Percentiles rank a stretch among this genome's conserved stretches.
Evolutionary conservation across 768 basidiomycete genomes (phyloP).

Genomic region (Leccinum imitatum): DNA sequence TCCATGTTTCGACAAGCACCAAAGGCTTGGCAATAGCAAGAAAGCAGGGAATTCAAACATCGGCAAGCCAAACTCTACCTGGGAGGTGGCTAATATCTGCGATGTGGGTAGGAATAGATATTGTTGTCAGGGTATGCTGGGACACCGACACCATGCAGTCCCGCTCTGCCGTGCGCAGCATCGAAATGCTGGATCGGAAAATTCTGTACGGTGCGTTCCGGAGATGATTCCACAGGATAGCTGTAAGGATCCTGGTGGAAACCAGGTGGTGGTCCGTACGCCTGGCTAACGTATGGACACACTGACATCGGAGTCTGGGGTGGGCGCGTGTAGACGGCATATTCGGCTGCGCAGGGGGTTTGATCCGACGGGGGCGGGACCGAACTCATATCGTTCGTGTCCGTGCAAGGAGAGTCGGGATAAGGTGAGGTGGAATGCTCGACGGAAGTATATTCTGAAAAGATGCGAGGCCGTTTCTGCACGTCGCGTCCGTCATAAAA

Average conservation of each 20-base stretch:
- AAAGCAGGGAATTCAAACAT: conserved; percentile 6
- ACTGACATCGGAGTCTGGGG: neutral
- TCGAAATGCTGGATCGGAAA: conserved; percentile 13
- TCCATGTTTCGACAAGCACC: conserved; percentile 16
- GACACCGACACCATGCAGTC: conserved; percentile 12
- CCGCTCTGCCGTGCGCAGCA: conserved; percentile 7
- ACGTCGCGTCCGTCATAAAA: conserved; percentile 12
- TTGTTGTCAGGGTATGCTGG: conserved; percentile 14
- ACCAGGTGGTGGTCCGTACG: conserved; percentile 5
- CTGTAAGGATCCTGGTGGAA: conserved; percentile 17
- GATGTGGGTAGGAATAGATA: conserved; percentile 12
- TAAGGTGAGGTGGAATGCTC: conserved; percentile 11
- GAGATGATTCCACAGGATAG: conserved; percentile 8
- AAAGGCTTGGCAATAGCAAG: conserved; percentile 8
- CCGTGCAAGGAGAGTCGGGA: conserved; percentile 14
- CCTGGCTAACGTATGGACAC: conserved; percentile 5
- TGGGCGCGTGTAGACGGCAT: conserved; percentile 3
- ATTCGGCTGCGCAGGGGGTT: conserved; percentile 17
- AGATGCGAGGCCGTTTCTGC: conserved; percentile 20
- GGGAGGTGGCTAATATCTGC: conserved; percentile 6
- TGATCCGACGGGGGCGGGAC: conserved; percentile 23
- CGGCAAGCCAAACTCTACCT: conserved; percentile 4
- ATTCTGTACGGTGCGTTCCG: conserved; percentile 15
- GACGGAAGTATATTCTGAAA: conserved; percentile 5
- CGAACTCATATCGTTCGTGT: conserved; percentile 15